A percentile compares a stretch with the other conserved stretches of the same genome.
phyloP scores from a whole-genome alignment of 2,329 filamentous ascomycete species.

The Decorospora gaudefroyi region DNA sequence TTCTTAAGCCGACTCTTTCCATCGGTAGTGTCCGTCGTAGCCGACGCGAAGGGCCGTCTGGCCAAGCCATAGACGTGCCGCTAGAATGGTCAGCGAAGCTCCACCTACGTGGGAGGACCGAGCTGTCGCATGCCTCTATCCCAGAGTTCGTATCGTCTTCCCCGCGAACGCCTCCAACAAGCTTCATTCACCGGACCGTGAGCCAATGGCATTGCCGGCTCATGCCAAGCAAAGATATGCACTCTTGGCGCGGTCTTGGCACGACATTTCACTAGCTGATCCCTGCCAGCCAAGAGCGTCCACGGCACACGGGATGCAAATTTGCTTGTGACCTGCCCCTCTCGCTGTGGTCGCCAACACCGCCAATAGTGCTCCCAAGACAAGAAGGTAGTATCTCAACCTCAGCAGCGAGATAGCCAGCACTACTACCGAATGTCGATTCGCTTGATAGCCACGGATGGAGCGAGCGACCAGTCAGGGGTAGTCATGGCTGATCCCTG shows the following conservation, averaged over 20 bases:
- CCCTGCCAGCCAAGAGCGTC: slow-evolving; percentile 19
- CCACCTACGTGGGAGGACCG: slow-evolving; percentile 20
- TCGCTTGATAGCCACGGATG: background rate
- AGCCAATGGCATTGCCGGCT: slow-evolving; percentile 6
- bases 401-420: background rate
- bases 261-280: slow-evolving; percentile 20
- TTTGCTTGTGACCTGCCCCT: slow-evolving; percentile 29
- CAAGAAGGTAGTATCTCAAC: slow-evolving; percentile 1
- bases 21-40: slow-evolving; percentile 1
- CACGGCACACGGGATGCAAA: slow-evolving; percentile 28
- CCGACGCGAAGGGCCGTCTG: slow-evolving; percentile 9
- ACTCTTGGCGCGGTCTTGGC: slow-evolving; percentile 5
- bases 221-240: slow-evolving; percentile 3
- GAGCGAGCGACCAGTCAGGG: slow-evolving; percentile 3
- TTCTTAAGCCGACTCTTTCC: slow-evolving; percentile 13
- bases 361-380: slow-evolving; percentile 31
- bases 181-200: background rate
- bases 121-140: slow-evolving; percentile 18
- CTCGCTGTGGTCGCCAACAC: slow-evolving; percentile 21
- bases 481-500: background rate
- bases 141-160: no score
- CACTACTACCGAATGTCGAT: background rate
- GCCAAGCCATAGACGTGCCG: slow-evolving; percentile 16
- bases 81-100: no score
- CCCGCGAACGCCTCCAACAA: no score